Evolutionary conservation across 1,139 yeast genomes (phyloP), one percentile per base, ranked within the genome.

Genomic region (Kodamaea sp.): DNA sequence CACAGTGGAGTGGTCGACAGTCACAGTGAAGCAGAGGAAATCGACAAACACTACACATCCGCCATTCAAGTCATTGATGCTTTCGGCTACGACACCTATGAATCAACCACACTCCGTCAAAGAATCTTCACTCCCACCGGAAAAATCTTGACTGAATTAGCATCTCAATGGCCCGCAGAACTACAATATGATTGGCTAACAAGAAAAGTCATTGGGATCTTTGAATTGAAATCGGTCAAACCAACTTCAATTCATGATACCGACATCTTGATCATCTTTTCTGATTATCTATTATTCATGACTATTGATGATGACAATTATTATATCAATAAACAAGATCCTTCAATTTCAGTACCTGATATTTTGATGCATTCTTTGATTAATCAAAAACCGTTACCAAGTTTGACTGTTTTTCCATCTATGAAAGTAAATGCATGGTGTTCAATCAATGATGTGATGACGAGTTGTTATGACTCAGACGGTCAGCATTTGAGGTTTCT

Each of bases 111-210:
- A 4, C 29, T 29, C 7, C 47, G 45, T 23, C 73, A 79, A 32
- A 71, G 96, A 45, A 79, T 88, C 0, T 87, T 89, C 55, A 89
- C 97, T 0, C 96, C 97, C 1, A 83, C 96, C 0, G 97, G 97
- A 0, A 88, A 87, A 56, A 74, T 90, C 2, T 64, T 90, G 32
- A 83, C 95, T 0, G 96, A 88, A 53, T 60, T 89, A 23, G 95
- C 96, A 6, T 70, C 78, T 7, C 79, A 79, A 20, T 90, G 97
- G 97, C 97, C 97, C 0, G 65, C 78, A 0, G 90, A 84, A 50
- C 68, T 90, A 24, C 95, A 87, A 49, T 83, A 82, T 53, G 96
- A 95, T 23, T 89, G 97, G 97, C 60, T 88, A 22, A 74, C 83
- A 25, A 72, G 97, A 42, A 75, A 94, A 45, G 92, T 90, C 4